These are phyloP conservation scores for Boletus rubropictus DNA, from an alignment of 768 basidiomycete genomes.

Conservation along the genomic window DNA sequence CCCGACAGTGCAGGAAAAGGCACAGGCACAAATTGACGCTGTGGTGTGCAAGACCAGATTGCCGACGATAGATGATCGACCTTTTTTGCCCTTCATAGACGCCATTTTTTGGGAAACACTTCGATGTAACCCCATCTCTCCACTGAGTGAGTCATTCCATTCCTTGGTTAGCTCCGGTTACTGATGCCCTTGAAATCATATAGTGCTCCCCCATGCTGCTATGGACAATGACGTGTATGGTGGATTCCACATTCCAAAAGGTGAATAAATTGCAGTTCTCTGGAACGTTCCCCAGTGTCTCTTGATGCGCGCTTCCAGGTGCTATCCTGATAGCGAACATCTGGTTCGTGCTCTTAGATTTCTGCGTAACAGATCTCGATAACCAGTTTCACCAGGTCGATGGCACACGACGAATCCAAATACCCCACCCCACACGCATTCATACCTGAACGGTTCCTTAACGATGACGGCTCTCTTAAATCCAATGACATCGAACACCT, in stretches of 20 bases:
- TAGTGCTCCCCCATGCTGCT: slow-evolving; percentile 23
- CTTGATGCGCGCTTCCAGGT: background rate
- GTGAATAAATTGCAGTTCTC: background rate
- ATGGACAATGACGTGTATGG: slow-evolving; percentile 39
- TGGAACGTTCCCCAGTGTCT: background rate
- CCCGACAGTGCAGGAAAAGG: slow-evolving; percentile 2
- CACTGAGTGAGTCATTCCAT: slow-evolving; percentile 1
- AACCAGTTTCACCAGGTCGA: slow-evolving; percentile 3
- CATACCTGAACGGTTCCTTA: slow-evolving; percentile 35
- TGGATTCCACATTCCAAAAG: slow-evolving; percentile 45
- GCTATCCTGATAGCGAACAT: slow-evolving; percentile 3
- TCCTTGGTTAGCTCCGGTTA: too few relatives aligned
- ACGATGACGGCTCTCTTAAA: slow-evolving; percentile 17
- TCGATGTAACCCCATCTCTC: background rate
- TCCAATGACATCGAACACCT: slow-evolving; percentile 1
- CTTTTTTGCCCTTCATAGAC: slow-evolving; percentile 5
- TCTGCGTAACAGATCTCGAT: background rate
- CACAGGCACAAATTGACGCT: slow-evolving; percentile 8
- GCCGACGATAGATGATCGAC: slow-evolving; percentile 9
- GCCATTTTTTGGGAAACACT: slow-evolving; percentile 4
- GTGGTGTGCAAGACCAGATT: slow-evolving; percentile 3
- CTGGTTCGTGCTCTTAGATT: slow-evolving; percentile 2
- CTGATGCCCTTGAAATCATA: background rate
- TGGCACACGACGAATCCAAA: slow-evolving; percentile 21
- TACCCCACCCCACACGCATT: slow-evolving; percentile 34